Conservation (phyloP, 805 yeast genomes). For the Kodamaea sagamina region DNA sequence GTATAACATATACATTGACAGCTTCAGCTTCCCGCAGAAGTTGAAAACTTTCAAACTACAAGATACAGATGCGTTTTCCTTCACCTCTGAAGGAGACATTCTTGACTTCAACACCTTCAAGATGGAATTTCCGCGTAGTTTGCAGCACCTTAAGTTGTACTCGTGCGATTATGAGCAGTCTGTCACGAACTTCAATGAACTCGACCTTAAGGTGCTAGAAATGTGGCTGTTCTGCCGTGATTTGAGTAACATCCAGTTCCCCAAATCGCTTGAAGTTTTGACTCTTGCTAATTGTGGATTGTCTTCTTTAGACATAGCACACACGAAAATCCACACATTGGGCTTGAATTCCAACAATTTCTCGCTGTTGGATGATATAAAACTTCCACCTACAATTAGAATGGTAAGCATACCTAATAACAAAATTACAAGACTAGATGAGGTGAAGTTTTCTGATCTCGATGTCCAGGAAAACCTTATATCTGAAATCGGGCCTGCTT, state of each 20-base stretch:
- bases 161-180: background rate
- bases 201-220: background rate
- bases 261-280: background rate
- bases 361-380: background rate
- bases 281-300: background rate
- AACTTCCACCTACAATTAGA: background rate
- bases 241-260: background rate
- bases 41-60: background rate
- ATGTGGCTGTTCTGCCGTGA: background rate
- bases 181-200: background rate
- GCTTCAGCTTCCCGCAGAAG: background rate
- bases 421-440: background rate
- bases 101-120: background rate
- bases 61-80: constrained; percentile 1
- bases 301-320: background rate
- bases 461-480: background rate
- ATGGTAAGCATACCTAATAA: background rate
- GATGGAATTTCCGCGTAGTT: background rate
- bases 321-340: background rate
- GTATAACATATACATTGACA: background rate
- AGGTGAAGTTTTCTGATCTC: background rate
- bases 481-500: background rate
- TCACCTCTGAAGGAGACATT: background rate
- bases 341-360: background rate
- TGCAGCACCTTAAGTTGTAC: background rate